phyloP scores from a whole-genome alignment of 2,329 filamentous ascomycete genomes.

The Coleophoma eucalyptorum region DNA sequence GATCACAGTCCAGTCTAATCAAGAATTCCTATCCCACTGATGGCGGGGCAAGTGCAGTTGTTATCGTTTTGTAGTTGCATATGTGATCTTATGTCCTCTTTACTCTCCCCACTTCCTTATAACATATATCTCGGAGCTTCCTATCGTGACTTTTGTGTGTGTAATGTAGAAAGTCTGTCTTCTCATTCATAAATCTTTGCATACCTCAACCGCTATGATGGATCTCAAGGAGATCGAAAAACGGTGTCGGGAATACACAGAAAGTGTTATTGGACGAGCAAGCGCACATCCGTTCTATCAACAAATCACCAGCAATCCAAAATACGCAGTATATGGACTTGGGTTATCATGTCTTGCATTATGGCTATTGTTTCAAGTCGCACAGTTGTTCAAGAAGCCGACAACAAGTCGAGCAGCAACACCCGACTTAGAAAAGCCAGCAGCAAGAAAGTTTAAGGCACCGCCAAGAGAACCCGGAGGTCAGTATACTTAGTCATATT shows the following conservation, averaged over 20 bases:
- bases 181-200: background rate
- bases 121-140: no score
- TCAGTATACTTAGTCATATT: conserved; percentile 5
- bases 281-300: conserved; percentile 6
- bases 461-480: conserved; percentile 25
- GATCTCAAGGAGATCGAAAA: background rate
- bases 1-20: no score
- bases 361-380: conserved; percentile 17
- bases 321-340: conserved; percentile 14
- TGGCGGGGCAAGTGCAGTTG: background rate
- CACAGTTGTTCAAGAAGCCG: conserved; percentile 16
- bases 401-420: conserved; percentile 15
- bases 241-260: background rate
- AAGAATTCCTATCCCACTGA: background rate
- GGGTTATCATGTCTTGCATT: conserved; percentile 8
- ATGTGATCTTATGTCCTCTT: background rate
- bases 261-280: conserved; percentile 5
- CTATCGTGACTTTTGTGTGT: no score
- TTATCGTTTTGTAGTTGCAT: background rate
- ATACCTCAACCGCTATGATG: background rate
- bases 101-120: background rate
- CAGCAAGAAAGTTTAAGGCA: conserved; percentile 19
- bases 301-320: conserved; percentile 10
- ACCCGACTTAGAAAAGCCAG: conserved; percentile 25
- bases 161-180: no score